Evolutionary conservation across 2,329 filamentous ascomycete species (phyloP), one percentile per base, ranked within the genome.

Genomic region (Pseudogymnoascus verrucosus): DNA sequence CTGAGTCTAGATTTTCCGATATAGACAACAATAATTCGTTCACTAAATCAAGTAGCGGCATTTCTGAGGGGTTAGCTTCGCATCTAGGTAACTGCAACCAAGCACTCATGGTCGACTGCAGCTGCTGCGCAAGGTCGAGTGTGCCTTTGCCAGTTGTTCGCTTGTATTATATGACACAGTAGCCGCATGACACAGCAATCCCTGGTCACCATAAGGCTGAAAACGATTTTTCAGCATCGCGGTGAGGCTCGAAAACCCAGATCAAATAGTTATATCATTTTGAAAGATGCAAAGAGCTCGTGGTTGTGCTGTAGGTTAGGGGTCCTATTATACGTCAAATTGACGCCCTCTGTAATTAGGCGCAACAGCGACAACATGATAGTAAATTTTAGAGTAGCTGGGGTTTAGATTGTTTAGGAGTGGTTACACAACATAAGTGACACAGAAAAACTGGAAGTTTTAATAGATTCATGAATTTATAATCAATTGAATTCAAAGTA

Each of bases 241-340:
- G 19, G 19, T 19, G 19, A 19, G 19, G 19, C 19, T 19, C 19
- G 19, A 19, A 19, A 19, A 19, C 19, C 19, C 19, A 37, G 64
- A 40, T 64, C 19, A 19, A 19, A 19, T 1, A 19, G 19, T 19
- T 19, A 19, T 19, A 19, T 19, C 19, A 19, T 19, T 19, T 19
- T 19, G 19, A 19, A 19, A 19, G 19, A 2, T 19, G 19, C 19
- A 19, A 67, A 67, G 62, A 68, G 62, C 57, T 65, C 61, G 62
- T 69, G 40, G 63, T 67, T 60, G 65, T 69, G 60, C 60, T 67
- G 31, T 64, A 62, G 57, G 51, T 57, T 42, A 44, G 36, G 61
- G 64, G 64, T 62, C 47, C 42, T 64, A 62, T 54, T 64, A 63
- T 60, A 65, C 62, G 62, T 23, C 59, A 16, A 65, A 65, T 62